Evolutionary conservation across 2,329 filamentous ascomycete genomes (phyloP).

Genomic region (Aspergillus awamori): DNA sequence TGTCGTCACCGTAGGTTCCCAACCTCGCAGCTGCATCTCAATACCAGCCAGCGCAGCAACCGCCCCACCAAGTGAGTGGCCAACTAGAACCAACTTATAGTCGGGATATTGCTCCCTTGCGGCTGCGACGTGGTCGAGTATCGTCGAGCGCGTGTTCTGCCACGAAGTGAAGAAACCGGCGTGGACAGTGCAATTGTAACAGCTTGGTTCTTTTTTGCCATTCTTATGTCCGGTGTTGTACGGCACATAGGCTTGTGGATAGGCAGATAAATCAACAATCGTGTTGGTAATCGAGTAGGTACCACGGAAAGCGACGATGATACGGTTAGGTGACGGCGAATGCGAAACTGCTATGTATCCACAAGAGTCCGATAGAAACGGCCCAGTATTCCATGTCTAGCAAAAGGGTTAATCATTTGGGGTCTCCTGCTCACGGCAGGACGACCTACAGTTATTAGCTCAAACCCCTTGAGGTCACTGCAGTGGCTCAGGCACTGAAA

Average conservation of each 20-base stretch:
- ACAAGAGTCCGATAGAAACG: conserved; percentile 84
- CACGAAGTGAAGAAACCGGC: conserved; percentile 86
- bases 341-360: conserved; percentile 93
- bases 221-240: conserved; percentile 64
- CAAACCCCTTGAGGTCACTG: conserved; percentile 76
- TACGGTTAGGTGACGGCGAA: conserved; percentile 58
- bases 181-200: conserved; percentile 88
- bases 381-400: conserved; percentile 85
- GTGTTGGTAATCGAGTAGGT: conserved; percentile 94
- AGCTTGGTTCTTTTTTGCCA: conserved; percentile 57
- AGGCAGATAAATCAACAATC: conserved; percentile 83
- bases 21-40: conserved; percentile 77
- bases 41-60: conserved; percentile 85
- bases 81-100: conserved; percentile 77
- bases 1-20: conserved; percentile 77
- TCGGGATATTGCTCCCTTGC: conserved; percentile 65
- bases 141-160: conserved; percentile 69
- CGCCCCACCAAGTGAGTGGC: conserved; percentile 90
- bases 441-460: conserved; percentile 64
- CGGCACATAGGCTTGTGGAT: conserved; percentile 87
- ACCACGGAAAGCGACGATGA: conserved; percentile 88
- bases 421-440: background rate
- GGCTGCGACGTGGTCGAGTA: conserved; percentile 68
- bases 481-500: conserved; percentile 87
- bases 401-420: background rate